phyloP scores from a whole-genome alignment of 495 filamentous ascomycete species.

The Neurospora cerealis region DNA sequence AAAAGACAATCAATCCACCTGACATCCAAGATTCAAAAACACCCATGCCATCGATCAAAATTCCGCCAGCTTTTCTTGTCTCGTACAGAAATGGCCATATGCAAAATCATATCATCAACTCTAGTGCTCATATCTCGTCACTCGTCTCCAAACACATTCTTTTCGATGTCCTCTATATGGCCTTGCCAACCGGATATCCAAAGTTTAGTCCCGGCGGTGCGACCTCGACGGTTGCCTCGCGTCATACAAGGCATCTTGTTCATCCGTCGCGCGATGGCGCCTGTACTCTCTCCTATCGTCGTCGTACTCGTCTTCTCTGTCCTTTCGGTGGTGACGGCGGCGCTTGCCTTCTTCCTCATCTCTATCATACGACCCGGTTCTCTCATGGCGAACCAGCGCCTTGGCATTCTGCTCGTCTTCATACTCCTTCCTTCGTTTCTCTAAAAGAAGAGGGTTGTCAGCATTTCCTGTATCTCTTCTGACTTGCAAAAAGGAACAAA shows the following conservation, averaged over 20 bases:
- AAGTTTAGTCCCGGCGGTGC: not conserved
- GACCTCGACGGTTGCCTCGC: not conserved
- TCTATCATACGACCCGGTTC: slow-evolving; percentile 6
- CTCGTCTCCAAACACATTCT: not conserved
- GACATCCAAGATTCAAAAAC: not conserved
- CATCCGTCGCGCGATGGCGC: not conserved
- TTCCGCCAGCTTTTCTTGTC: not conserved
- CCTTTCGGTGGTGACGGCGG: slow-evolving; percentile 13
- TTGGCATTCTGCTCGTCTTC: slow-evolving; percentile 19
- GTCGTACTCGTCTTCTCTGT: slow-evolving; percentile 7
- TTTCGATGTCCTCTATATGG: not conserved
- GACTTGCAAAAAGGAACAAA: not conserved
- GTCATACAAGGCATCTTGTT: not conserved
- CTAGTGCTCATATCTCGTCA: not conserved
- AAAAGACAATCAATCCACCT: not conserved
- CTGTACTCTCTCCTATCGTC: not conserved
- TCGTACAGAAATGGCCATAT: not conserved
- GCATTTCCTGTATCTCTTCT: slow-evolving; percentile 4
- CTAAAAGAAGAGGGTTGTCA: slow-evolving; percentile 15
- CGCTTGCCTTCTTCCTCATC: slow-evolving; percentile 2
- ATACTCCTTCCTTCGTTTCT: slow-evolving; percentile 27
- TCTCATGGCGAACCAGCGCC: slow-evolving; percentile 9
- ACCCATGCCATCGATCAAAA: not conserved
- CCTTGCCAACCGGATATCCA: not conserved
- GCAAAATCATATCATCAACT: not conserved